Percentiles rank a stretch among this genome's conserved stretches.
These are phyloP conservation scores for Brettanomyces custersianus DNA, from an alignment of 805 yeast genomes.

Conservation along the genomic window DNA sequence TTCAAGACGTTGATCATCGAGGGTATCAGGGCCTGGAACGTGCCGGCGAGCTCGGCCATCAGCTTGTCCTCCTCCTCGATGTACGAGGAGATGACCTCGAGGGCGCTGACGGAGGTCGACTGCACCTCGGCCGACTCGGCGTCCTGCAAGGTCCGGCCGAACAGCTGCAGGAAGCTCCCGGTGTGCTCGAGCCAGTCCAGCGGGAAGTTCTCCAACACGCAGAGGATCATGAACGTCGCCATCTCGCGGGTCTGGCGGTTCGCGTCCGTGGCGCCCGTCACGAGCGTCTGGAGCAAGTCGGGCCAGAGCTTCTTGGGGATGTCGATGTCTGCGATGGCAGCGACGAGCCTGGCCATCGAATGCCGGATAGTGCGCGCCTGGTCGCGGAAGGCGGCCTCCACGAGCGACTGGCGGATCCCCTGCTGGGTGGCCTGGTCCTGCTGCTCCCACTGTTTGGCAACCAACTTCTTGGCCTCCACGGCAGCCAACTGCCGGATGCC, in stretches of 20 bases:
- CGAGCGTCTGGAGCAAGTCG: constrained; percentile 61
- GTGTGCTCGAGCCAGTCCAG: constrained; percentile 49
- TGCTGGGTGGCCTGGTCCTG: constrained; percentile 42
- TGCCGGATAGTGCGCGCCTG: constrained; percentile 66
- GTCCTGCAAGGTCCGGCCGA: constrained; percentile 55
- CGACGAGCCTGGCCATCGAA: constrained; percentile 79
- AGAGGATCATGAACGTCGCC: constrained; percentile 69
- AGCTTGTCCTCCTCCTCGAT: constrained; percentile 52
- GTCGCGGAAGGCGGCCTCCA: constrained; percentile 60
- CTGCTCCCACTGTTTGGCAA: constrained; percentile 59
- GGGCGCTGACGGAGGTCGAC: constrained; percentile 72
- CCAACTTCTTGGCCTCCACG: constrained; percentile 86
- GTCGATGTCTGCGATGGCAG: constrained; percentile 76
- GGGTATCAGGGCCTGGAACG: constrained; percentile 65
- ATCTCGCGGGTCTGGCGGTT: constrained; percentile 58
- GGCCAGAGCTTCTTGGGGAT: constrained; percentile 63
- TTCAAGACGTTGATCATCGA: constrained; percentile 73
- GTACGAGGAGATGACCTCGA: constrained; percentile 60
- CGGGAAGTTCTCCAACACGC: constrained; percentile 67
- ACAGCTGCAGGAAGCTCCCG: constrained; percentile 61
- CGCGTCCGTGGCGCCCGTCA: constrained; percentile 51
- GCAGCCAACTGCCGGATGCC: constrained; percentile 89
- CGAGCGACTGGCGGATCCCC: constrained; percentile 57
- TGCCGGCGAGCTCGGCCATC: constrained; percentile 28
- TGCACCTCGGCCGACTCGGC: constrained; percentile 64